These are phyloP conservation scores for Paragyromitra xinjiangensis DNA, from an alignment of 495 filamentous ascomycete species.

Conservation along the genomic window DNA sequence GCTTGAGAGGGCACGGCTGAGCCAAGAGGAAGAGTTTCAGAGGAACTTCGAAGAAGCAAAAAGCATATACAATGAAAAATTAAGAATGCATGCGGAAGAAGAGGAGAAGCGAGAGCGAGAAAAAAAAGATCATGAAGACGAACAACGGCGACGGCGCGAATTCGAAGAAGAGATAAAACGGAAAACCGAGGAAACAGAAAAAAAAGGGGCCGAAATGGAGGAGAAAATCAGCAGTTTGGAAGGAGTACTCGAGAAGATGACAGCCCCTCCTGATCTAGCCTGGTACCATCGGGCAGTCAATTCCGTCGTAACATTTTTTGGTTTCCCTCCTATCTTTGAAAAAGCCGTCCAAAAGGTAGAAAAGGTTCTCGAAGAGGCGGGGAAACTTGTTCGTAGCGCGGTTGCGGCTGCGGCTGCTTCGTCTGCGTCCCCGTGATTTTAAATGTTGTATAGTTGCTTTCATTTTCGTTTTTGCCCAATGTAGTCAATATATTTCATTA, in stretches of 20 bases:
- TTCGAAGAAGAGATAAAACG: not conserved
- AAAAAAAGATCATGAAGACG: not conserved
- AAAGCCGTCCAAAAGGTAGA: not conserved
- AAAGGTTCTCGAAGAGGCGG: not conserved
- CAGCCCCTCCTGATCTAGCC: constrained; percentile 5
- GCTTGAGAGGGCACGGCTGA: not conserved
- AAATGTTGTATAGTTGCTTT: too few relatives aligned
- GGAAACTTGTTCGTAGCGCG: not conserved
- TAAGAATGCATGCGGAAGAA: not conserved
- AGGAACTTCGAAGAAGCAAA: not conserved
- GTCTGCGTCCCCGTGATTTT: too few relatives aligned
- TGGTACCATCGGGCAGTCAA: constrained; percentile 4
- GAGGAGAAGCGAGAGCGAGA: not conserved
- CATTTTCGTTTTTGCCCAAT: too few relatives aligned
- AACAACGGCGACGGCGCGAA: not conserved
- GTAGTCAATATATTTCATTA: too few relatives aligned
- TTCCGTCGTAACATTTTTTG: not conserved
- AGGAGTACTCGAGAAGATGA: not conserved
- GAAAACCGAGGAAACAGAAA: not conserved
- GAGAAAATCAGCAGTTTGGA: not conserved
- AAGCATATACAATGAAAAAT: not conserved
- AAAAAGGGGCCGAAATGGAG: not conserved
- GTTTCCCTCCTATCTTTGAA: constrained; percentile 2
- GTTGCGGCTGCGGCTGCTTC: too few relatives aligned
- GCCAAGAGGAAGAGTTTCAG: not conserved